These are phyloP conservation scores for Diaporthe sp. DNA, from an alignment of 2,329 filamentous ascomycete genomes.

Conservation along the genomic window DNA sequence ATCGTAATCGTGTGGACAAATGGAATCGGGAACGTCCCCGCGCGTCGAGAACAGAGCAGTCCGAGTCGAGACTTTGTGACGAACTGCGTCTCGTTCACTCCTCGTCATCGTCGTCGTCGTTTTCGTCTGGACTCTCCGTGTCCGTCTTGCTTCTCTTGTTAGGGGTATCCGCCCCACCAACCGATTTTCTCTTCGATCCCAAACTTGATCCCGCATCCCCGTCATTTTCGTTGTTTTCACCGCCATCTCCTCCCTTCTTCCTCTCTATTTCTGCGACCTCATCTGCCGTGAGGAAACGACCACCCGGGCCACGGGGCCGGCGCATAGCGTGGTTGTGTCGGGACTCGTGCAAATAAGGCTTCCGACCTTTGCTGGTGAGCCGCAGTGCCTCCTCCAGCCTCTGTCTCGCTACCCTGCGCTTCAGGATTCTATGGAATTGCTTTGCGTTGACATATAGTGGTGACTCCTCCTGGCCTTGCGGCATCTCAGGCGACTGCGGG, in stretches of 20 bases:
- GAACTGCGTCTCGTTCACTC: constrained; percentile 35
- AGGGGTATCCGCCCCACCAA: constrained; percentile 60
- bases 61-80: constrained; percentile 32
- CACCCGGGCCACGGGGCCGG: constrained; percentile 91
- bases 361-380: constrained; percentile 93
- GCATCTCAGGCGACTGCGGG: constrained; percentile 84
- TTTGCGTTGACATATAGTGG: constrained; percentile 98
- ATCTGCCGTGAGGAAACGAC: constrained; percentile 95
- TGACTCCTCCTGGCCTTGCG: constrained; percentile 85
- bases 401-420: constrained; percentile 92
- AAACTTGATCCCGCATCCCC: constrained; percentile 52
- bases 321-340: constrained; percentile 99
- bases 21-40: constrained; percentile 11
- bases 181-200: constrained; percentile 74
- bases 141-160: constrained; percentile 67
- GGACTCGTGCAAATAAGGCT: constrained; percentile 97
- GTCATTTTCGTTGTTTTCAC: constrained; percentile 54
- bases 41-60: neutral
- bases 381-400: constrained; percentile 93
- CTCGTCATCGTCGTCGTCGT: constrained; percentile 50
- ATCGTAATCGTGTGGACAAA: constrained; percentile 42
- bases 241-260: constrained; percentile 61
- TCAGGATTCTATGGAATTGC: constrained; percentile 97
- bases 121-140: constrained; percentile 58
- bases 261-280: constrained; percentile 93